Evolutionary conservation across 345 rosid species (phyloP).

Genomic region (Geranium rotundifolium): DNA sequence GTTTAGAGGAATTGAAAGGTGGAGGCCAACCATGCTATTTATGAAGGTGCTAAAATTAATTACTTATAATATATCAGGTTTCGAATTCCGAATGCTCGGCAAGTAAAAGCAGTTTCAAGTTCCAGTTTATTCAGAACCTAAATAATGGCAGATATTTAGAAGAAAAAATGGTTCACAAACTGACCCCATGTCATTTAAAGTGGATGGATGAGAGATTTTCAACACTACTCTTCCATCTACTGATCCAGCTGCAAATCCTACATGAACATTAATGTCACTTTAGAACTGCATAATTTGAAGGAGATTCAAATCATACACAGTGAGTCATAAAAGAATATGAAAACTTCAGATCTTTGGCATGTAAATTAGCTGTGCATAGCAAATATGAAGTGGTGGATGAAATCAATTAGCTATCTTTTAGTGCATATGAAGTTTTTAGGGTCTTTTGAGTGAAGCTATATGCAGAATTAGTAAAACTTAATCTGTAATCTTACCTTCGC

Average conservation of each 20-base stretch:
- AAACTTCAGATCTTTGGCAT: too few relatives aligned
- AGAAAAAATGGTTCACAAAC: conserved; percentile 9
- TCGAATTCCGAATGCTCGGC: too few relatives aligned
- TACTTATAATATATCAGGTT: too few relatives aligned
- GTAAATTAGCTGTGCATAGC: too few relatives aligned
- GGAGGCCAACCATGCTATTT: neutral
- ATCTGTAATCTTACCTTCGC: conserved; percentile 36
- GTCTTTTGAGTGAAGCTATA: neutral
- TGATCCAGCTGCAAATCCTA: conserved; percentile 87
- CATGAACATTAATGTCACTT: conserved; percentile 5
- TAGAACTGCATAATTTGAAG: neutral
- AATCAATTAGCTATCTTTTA: neutral
- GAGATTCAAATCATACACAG: conserved; percentile 1
- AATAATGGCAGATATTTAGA: neutral
- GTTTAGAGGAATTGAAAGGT: neutral
- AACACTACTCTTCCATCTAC: conserved; percentile 73
- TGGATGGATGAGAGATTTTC: conserved; percentile 34
- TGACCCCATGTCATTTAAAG: conserved; percentile 41
- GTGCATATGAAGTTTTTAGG: neutral
- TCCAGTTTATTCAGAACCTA: neutral
- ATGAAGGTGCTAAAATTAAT: neutral
- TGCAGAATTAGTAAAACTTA: neutral
- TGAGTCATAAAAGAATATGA: neutral
- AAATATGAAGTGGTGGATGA: too few relatives aligned
- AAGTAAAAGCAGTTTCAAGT: neutral